Evolutionary conservation across 2,329 filamentous ascomycete genomes (phyloP).

Genomic region (Exophiala oligosperma): DNA sequence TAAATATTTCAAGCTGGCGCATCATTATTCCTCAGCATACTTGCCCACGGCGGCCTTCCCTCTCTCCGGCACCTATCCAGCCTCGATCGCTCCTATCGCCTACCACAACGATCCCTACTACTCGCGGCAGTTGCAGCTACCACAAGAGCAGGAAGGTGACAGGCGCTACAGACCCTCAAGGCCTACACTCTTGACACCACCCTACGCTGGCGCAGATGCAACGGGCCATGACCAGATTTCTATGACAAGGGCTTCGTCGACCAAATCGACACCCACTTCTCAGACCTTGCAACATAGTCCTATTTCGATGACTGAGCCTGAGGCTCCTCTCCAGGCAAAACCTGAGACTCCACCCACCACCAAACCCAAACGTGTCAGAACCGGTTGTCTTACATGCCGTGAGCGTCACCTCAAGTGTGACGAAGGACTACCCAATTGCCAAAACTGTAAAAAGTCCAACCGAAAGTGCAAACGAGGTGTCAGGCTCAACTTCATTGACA

Average conservation of each 20-base stretch:
- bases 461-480: constrained; percentile 83
- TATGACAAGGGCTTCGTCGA: constrained; percentile 25
- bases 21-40: constrained; percentile 8
- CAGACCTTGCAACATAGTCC: constrained; percentile 25
- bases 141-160: constrained; percentile 7
- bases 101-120: constrained; percentile 2
- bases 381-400: constrained; percentile 86
- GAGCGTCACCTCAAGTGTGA: constrained; percentile 91
- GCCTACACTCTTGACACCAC: constrained; percentile 22
- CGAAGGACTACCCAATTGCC: constrained; percentile 64
- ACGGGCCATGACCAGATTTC: constrained; percentile 11
- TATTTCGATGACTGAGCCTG: constrained; percentile 25
- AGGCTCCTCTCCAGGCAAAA: constrained; percentile 17
- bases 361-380: constrained; percentile 84
- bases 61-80: neutral
- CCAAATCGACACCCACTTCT: constrained; percentile 26
- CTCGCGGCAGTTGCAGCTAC: constrained; percentile 9
- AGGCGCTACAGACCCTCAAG: neutral
- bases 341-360: constrained; percentile 14
- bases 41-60: constrained; percentile 12
- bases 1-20: constrained; percentile 25
- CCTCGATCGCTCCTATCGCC: neutral
- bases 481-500: constrained; percentile 88
- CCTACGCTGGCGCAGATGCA: constrained; percentile 25
- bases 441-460: constrained; percentile 87